These are phyloP conservation scores for Clonostachys rosea DNA, from an alignment of 2,329 filamentous ascomycete species.

Conservation along the genomic window DNA sequence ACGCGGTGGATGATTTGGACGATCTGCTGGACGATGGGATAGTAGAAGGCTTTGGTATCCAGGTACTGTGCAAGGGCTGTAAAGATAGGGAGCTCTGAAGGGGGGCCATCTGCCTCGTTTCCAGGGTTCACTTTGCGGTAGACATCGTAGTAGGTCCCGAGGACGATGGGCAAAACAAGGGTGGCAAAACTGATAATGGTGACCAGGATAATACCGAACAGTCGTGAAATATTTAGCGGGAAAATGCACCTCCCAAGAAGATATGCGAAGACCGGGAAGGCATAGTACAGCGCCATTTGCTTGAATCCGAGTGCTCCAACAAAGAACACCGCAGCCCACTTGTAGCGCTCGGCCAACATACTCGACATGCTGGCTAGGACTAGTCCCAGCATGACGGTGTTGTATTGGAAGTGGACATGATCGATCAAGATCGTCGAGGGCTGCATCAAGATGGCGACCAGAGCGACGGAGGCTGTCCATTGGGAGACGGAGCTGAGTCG, in stretches of 20 bases:
- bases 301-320: slow-evolving; percentile 94
- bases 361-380: slow-evolving; percentile 83
- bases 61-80: slow-evolving; percentile 52
- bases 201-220: slow-evolving; percentile 70
- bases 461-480: slow-evolving; percentile 80
- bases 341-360: slow-evolving; percentile 75
- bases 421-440: slow-evolving; percentile 88
- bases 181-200: slow-evolving; percentile 71
- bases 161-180: slow-evolving; percentile 69
- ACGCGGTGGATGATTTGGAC: slow-evolving; percentile 85
- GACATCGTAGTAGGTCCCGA: slow-evolving; percentile 66
- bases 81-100: slow-evolving; percentile 59
- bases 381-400: slow-evolving; percentile 95
- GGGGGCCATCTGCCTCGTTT: slow-evolving; percentile 51
- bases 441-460: slow-evolving; percentile 89
- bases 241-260: slow-evolving; percentile 83
- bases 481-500: slow-evolving; percentile 70
- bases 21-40: slow-evolving; percentile 72
- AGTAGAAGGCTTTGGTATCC: slow-evolving; percentile 64
- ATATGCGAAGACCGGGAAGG: slow-evolving; percentile 87
- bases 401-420: slow-evolving; percentile 96
- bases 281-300: slow-evolving; percentile 98
- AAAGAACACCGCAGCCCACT: slow-evolving; percentile 92
- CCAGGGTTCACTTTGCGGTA: slow-evolving; percentile 57
- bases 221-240: slow-evolving; percentile 64